Evolutionary conservation across 257 asterid species (phyloP).

Genomic region (Solanum verrucosum): DNA sequence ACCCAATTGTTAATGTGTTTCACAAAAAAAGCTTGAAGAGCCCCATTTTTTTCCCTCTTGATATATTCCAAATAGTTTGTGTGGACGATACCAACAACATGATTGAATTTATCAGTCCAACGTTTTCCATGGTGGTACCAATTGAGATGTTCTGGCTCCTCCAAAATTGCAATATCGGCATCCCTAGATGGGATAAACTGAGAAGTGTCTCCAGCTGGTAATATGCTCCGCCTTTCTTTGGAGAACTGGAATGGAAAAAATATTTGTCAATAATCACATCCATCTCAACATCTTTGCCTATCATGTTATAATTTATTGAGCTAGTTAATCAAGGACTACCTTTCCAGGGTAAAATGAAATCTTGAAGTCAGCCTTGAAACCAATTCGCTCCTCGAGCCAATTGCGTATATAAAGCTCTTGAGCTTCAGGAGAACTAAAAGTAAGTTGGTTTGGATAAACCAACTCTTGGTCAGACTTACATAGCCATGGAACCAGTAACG

Average conservation of each 20-base stretch:
- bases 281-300: background rate
- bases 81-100: conserved; percentile 93
- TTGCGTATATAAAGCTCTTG: conserved; percentile 79
- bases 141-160: conserved; percentile 98
- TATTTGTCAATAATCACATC: conserved; percentile 1
- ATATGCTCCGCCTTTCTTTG: conserved; percentile 79
- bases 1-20: conserved; percentile 95
- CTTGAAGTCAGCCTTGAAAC: conserved; percentile 81
- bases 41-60: conserved; percentile 97
- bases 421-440: conserved; percentile 89
- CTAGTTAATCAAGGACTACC: conserved; percentile 27
- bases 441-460: conserved; percentile 79
- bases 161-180: conserved; percentile 95
- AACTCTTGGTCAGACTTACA: conserved; percentile 90
- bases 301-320: background rate
- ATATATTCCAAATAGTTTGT: conserved; percentile 97
- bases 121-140: conserved; percentile 99
- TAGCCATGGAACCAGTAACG: conserved; percentile 98
- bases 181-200: conserved; percentile 79
- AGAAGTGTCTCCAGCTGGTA: conserved; percentile 97
- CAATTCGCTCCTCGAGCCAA: conserved; percentile 98
- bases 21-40: conserved; percentile 86
- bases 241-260: conserved; percentile 43
- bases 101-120: conserved; percentile 97
- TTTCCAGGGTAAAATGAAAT: conserved; percentile 98